Base-by-base conservation (phyloP, 2,329 filamentous ascomycete species). In the Colletotrichum echinochloae region DNA sequence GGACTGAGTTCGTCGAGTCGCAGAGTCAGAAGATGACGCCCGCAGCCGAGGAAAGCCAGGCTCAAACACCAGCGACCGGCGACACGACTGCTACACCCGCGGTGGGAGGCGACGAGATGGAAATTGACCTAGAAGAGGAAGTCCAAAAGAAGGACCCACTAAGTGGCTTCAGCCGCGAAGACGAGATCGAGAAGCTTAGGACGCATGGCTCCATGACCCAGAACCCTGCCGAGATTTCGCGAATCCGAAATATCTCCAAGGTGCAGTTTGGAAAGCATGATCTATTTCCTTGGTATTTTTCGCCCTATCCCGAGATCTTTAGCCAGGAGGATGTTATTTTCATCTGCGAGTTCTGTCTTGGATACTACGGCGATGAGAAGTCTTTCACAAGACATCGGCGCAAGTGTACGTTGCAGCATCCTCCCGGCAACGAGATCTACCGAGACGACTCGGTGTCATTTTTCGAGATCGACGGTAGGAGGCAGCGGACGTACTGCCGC, bases 201-300 rank as follows among this genome's bases (percentile, higher is more conserved):
- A 97, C 94, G 4, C 93, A 94, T 30, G 97, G 96, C 39, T 98
- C 94, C 72, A 98, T 99, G 96, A 99, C 97, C 14, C 97, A 99
- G 79, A 98, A 98, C 74, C 96, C 97, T 67, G 94, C 95, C 16
- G 97, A 99, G 78, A 94, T 99, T 72, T 95, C 95, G 30, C 92
- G 97, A 63, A 97, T 99, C 65, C 92, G 96, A 77, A 99, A 99
- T 78, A 90, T 99, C 74, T 94, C 93, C 65, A 95, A 92, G 74
- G 91, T 99, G 4, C 95, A 98, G 79, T 98, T 99, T 86, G 97
- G 96, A 54, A 90, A 91, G 75, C 92, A 91, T 78, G 94, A 98
- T 76, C 89, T 99, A 52, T 97, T 97, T 79, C 96, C 96, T 0
- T 99, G 96, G 96, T 99, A 99, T 81, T 99, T 99, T 83, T 97